phyloP scores from a whole-genome alignment of 768 basidiomycete species.

The Tricholoma flavovirens region DNA sequence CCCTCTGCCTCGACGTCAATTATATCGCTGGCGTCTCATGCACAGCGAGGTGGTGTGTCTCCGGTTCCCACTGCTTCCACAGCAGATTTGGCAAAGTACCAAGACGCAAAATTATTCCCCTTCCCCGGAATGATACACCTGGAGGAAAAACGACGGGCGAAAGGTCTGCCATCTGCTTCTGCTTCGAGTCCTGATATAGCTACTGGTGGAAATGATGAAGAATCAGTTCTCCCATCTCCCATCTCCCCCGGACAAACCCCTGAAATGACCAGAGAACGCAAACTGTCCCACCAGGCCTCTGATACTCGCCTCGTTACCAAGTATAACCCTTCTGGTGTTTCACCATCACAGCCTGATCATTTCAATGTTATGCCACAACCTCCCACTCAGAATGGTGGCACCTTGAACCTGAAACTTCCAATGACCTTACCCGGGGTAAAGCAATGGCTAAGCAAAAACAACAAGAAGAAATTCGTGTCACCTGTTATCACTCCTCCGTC shows the following conservation, averaged over 20 bases:
- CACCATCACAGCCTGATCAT: conserved; percentile 47
- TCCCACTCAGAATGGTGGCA: conserved; percentile 31
- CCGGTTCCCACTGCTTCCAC: conserved; percentile 75
- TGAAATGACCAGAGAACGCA: conserved; percentile 51
- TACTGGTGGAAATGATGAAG: conserved; percentile 43
- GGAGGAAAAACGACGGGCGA: conserved; percentile 64
- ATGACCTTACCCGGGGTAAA: conserved; percentile 74
- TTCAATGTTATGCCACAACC: conserved; percentile 35
- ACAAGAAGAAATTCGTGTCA: conserved; percentile 50
- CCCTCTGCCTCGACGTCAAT: conserved; percentile 70
- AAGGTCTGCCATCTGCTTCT: conserved; percentile 42
- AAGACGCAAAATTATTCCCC: conserved; percentile 77
- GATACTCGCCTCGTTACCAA: conserved; percentile 60
- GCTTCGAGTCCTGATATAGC: conserved; percentile 41
- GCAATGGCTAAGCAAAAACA: conserved; percentile 68
- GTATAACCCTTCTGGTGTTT: conserved; percentile 40
- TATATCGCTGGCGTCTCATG: conserved; percentile 53
- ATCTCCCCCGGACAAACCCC: conserved; percentile 49
- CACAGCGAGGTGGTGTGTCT: conserved; percentile 55
- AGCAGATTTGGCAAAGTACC: conserved; percentile 68
- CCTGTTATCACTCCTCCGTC: conserved; percentile 27
- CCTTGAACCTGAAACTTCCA: conserved; percentile 47
- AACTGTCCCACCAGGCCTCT: conserved; percentile 62
- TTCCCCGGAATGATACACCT: conserved; percentile 83
- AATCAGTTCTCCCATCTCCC: conserved; percentile 35